phyloP scores from a whole-genome alignment of 2,329 filamentous ascomycete genomes.

The Ilyonectria destructans region DNA sequence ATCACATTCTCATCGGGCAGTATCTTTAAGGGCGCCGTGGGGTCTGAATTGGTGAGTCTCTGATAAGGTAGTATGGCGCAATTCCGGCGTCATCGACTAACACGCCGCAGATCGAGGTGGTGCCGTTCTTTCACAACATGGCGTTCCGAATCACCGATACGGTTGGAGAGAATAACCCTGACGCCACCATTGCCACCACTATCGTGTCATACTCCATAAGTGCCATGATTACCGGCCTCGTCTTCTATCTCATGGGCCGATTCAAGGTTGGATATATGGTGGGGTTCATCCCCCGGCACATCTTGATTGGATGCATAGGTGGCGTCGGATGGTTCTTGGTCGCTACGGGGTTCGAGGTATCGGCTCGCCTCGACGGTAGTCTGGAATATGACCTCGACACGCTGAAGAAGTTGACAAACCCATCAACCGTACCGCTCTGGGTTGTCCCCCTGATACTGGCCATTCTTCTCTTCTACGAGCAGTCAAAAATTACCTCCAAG shows the following conservation, averaged over 20 bases:
- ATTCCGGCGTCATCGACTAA: constrained; percentile 18
- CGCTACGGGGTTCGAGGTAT: constrained; percentile 93
- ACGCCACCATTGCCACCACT: constrained; percentile 93
- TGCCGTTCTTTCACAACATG: constrained; percentile 99
- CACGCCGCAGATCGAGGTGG: constrained; percentile 85
- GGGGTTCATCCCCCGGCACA: constrained; percentile 96
- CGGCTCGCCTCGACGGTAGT: constrained; percentile 88
- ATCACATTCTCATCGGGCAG: constrained; percentile 90
- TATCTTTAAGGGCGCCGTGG: constrained; percentile 90
- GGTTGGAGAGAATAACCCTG: constrained; percentile 85
- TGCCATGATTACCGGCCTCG: constrained; percentile 89
- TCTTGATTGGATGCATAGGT: constrained; percentile 91
- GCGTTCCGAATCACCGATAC: constrained; percentile 86
- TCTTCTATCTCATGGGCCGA: constrained; percentile 92
- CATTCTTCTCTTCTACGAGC: constrained; percentile 81
- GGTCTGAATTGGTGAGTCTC: constrained; percentile 88
- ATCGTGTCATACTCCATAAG: constrained; percentile 93
- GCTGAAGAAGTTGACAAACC: constrained; percentile 79
- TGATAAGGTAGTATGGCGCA: background rate
- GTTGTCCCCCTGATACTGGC: constrained; percentile 84
- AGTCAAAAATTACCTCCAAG: constrained; percentile 84
- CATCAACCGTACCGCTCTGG: constrained; percentile 88
- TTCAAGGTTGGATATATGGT: constrained; percentile 93
- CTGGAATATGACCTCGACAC: constrained; percentile 87
- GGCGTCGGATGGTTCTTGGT: constrained; percentile 75